Conservation (phyloP, 2,329 filamentous ascomycete species). For the Amesomyces nigricolor region DNA sequence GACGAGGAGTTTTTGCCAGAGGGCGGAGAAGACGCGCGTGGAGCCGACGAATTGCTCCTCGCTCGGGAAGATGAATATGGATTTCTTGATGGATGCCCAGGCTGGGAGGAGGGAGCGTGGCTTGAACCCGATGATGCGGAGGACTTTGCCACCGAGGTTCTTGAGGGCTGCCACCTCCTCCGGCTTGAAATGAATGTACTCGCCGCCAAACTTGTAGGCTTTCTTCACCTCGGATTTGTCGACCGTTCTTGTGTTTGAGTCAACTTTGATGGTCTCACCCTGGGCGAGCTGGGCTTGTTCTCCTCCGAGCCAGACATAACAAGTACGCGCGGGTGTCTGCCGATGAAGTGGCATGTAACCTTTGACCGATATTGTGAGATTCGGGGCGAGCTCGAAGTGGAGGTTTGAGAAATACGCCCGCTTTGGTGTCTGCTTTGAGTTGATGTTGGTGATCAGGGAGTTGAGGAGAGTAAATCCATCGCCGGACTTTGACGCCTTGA, state of each 20-base stretch:
- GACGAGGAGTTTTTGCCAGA: conserved; percentile 79
- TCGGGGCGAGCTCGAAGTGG: conserved; percentile 81
- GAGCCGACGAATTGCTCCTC: conserved; percentile 88
- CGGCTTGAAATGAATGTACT: conserved; percentile 76
- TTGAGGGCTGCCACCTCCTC: conserved; percentile 77
- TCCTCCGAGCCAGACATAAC: conserved; percentile 83
- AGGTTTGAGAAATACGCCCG: conserved; percentile 80
- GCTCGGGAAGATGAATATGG: conserved; percentile 88
- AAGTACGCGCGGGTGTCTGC: conserved; percentile 73
- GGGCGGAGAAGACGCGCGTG: conserved; percentile 82
- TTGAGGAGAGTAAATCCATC: conserved; percentile 75
- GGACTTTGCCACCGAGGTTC: conserved; percentile 73
- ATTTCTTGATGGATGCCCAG: conserved; percentile 82
- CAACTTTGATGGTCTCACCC: conserved; percentile 66
- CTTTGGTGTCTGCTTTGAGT: conserved; percentile 81
- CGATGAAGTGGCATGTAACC: conserved; percentile 86
- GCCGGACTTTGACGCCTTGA: conserved; percentile 60
- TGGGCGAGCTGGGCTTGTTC: conserved; percentile 76
- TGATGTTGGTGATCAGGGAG: conserved; percentile 79
- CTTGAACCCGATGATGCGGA: conserved; percentile 94
- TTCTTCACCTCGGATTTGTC: conserved; percentile 80
- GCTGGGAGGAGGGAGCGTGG: conserved; percentile 65
- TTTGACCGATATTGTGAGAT: conserved; percentile 81
- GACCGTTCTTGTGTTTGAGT: conserved; percentile 72
- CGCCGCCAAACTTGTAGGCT: conserved; percentile 92